A percentile compares a stretch with the other conserved stretches of the same genome.
phyloP scores from a whole-genome alignment of 305 asterid species.

The Fraxinus albicans region DNA sequence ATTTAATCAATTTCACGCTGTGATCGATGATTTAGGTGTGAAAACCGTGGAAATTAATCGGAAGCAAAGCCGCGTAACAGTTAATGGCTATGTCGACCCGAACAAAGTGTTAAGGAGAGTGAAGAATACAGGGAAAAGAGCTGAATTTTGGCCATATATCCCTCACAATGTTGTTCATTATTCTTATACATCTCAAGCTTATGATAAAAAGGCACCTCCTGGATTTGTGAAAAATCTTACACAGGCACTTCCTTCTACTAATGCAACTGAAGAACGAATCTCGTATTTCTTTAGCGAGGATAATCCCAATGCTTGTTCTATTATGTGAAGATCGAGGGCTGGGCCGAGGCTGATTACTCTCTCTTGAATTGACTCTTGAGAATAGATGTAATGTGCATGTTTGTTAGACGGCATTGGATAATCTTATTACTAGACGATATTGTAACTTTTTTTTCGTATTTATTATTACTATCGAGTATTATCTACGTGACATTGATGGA shows the following conservation, averaged over 20 bases:
- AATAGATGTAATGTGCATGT: background rate
- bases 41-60: conserved; percentile 66
- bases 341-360: background rate
- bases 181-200: conserved; percentile 65
- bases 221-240: conserved; percentile 67
- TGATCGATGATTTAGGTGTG: conserved; percentile 51
- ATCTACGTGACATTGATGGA: background rate
- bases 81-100: conserved; percentile 71
- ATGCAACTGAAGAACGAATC: conserved; percentile 55
- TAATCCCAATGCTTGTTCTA: conserved; percentile 85
- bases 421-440: background rate
- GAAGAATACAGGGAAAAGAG: conserved; percentile 80
- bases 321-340: conserved; percentile 48
- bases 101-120: conserved; percentile 65
- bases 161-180: conserved; percentile 66
- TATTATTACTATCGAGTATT: background rate
- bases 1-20: background rate
- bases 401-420: background rate
- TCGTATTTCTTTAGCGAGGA: conserved; percentile 75
- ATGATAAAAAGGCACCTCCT: conserved; percentile 83
- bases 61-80: conserved; percentile 72
- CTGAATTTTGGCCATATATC: conserved; percentile 89
- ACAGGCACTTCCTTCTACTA: conserved; percentile 35
- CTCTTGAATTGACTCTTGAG: background rate
- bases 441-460: background rate